Base-by-base conservation (phyloP, 495 filamentous ascomycete genomes). In the Aspergillus leporis region DNA sequence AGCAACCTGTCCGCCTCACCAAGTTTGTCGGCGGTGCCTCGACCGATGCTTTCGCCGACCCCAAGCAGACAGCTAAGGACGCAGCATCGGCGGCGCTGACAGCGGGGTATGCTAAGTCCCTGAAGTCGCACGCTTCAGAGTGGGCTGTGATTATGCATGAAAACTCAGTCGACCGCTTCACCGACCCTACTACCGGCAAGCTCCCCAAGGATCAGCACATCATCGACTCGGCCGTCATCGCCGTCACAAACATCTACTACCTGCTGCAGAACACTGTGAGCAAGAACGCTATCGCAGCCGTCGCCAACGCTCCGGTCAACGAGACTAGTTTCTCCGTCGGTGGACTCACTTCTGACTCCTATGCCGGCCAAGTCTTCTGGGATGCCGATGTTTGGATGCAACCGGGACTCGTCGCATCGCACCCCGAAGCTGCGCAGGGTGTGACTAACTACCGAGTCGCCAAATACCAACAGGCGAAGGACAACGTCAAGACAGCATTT, bases 331-430 rank as follows among this genome's bases (percentile, higher is more conserved):
- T 87, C 47, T 72, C 80, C 6, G 85, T 87, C 45, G 82, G 82
- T 58, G 85, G 85, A 1, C 66, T 88, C 43, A 82, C 80, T 1
- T 85, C 83, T 6, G 83, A 86, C 52, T 85, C 81, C 6, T 88
- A 88, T 58, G 85, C 73, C 30, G 85, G 85, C 1, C 70, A 81
- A 28, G 73, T 87, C 31, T 87, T 88, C 65, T 88, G 85, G 85
- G 85, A 88, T 68, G 83, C 85, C 14, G 85, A 83, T 66, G 66
- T 85, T 48, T 88, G 85, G 84, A 87, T 87, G 85, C 83, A 86
- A 21, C 85, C 85, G 21, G 84, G 85, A 9, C 72, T 88, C 9
- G 82, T 81, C 19, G 72, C 83, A 5, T 80, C 85, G 4, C 78
- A 83, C 58, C 85, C 85, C 10, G 70, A 84, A 59, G 72, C 81